Conservation (phyloP, 2,329 filamentous ascomycete species). For the Zymoseptoria crescenta region DNA sequence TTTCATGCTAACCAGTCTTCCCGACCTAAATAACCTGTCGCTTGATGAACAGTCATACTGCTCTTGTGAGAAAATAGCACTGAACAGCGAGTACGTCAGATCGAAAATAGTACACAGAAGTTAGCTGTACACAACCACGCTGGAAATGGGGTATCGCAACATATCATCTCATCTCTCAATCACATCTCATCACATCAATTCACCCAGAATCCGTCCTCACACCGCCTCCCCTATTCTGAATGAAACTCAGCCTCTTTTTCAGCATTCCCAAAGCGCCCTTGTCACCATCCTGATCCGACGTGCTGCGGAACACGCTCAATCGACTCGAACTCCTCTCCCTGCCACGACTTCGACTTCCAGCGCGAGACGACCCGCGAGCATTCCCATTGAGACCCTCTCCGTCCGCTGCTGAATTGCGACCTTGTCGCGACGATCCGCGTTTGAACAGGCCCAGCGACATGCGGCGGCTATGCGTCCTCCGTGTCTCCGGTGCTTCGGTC, state of each 20-base stretch:
- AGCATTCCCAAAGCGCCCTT: conserved; percentile 33
- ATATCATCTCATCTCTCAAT: neutral
- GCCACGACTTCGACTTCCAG: conserved; percentile 13
- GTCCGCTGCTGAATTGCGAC: conserved; percentile 8
- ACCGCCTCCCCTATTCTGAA: neutral
- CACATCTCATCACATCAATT: neutral
- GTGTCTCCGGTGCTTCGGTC: conserved; percentile 6
- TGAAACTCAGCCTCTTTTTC: conserved; percentile 55
- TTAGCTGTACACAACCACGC: neutral
- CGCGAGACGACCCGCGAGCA: conserved; percentile 20
- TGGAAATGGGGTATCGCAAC: neutral
- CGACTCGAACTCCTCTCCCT: conserved; percentile 20
- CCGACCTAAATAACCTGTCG: neutral
- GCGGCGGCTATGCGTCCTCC: conserved; percentile 10
- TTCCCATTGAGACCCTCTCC: conserved; percentile 8
- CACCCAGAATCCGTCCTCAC: neutral
- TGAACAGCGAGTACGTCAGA: neutral
- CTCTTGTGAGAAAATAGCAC: neutral
- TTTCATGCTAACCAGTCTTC: neutral
- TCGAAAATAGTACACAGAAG: neutral
- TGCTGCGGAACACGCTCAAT: conserved; percentile 20
- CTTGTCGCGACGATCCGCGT: conserved; percentile 24
- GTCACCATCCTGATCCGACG: conserved; percentile 7
- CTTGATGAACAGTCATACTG: neutral
- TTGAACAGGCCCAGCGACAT: conserved; percentile 24